These are phyloP conservation scores for Stenogyne calaminthoides DNA, from an alignment of 305 asterid species.

Conservation along the genomic window DNA sequence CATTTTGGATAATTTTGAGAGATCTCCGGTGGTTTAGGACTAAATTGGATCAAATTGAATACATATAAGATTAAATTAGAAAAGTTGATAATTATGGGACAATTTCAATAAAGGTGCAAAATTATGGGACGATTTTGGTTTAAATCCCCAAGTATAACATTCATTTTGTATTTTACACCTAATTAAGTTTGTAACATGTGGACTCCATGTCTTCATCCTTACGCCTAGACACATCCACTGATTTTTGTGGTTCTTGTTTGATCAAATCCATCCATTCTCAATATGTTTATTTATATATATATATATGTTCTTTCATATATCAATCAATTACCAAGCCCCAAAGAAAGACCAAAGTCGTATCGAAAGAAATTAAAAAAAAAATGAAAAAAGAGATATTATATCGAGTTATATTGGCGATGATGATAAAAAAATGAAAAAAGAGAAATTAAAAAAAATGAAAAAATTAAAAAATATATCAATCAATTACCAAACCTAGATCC, in stretches of 20 bases:
- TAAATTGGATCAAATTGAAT: no score
- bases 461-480: no score
- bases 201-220: neutral
- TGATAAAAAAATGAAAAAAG: no score
- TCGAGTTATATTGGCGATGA: neutral
- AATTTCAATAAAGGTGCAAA: no score
- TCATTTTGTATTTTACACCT: neutral
- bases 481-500: no score
- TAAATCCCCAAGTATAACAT: neutral
- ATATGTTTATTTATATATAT: neutral
- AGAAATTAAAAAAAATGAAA: no score
- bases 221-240: neutral
- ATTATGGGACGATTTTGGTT: no score
- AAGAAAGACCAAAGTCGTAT: neutral
- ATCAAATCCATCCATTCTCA: neutral
- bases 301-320: neutral
- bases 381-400: neutral
- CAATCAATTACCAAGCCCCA: neutral
- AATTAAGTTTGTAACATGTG: neutral
- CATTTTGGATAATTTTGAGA: no score
- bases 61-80: no score
- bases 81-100: no score
- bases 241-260: constrained; percentile 7
- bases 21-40: no score
- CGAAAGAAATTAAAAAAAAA: neutral